Conservation (phyloP, 2,329 filamentous ascomycete species). For the Neofusicoccum laricinum region DNA sequence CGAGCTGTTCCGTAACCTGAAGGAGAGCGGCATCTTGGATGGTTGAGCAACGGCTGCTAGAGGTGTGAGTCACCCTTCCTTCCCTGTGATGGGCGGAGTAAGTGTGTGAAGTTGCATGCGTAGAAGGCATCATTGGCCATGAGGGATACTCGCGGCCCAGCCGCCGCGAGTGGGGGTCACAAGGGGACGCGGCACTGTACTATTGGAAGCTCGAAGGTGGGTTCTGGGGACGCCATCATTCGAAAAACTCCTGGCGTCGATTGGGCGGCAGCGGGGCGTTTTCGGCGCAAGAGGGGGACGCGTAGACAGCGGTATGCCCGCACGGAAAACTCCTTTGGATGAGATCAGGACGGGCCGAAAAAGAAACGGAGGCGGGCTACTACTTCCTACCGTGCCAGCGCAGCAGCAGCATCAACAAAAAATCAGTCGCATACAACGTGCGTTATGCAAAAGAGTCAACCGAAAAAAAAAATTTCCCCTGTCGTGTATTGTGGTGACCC, state of each 20-base stretch:
- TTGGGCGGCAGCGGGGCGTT: not conserved
- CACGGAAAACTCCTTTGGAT: not conserved
- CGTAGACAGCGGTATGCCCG: not conserved
- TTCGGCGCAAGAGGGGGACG: not conserved
- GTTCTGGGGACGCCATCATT: not conserved
- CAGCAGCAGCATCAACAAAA: not conserved
- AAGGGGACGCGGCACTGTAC: not conserved
- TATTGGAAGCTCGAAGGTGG: not conserved
- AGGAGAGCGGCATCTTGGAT: slow-evolving; percentile 84
- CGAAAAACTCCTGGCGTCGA: not conserved
- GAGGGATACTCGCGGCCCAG: too few relatives aligned
- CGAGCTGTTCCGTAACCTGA: slow-evolving; percentile 83
- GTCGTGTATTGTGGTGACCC: too few relatives aligned
- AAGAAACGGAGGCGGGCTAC: not conserved
- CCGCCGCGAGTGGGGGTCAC: not conserved
- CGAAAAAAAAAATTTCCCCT: too few relatives aligned
- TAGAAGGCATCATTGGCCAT: not conserved
- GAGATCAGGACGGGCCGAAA: not conserved
- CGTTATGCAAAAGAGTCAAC: too few relatives aligned
- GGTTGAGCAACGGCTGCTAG: not conserved
- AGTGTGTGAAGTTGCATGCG: not conserved
- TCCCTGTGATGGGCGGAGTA: not conserved
- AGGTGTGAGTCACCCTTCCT: not conserved
- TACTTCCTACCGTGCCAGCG: not conserved
- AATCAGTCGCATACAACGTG: not conserved